These are phyloP conservation scores for Myxozyma nipponensis DNA, from an alignment of 805 yeast species.

Conservation along the genomic window DNA sequence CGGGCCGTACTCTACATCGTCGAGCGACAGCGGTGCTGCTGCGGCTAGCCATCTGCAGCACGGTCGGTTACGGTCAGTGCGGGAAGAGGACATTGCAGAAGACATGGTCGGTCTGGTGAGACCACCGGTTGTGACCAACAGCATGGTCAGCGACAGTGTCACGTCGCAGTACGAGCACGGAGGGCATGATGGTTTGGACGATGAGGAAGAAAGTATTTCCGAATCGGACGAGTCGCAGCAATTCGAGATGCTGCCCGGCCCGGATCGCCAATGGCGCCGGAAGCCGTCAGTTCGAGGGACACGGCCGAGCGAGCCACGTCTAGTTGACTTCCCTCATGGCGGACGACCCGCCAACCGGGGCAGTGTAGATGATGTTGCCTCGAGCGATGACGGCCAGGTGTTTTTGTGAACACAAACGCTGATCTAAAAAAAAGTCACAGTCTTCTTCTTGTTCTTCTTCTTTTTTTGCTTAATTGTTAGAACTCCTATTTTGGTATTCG, in stretches of 20 bases:
- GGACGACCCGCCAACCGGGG: conserved; percentile 22
- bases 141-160: conserved; percentile 2
- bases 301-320: conserved; percentile 12
- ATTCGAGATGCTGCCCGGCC: conserved; percentile 23
- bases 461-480: not conserved
- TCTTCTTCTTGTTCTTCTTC: not conserved
- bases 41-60: not conserved
- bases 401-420: conserved; percentile 7
- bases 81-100: conserved; percentile 25
- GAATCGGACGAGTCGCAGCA: conserved; percentile 9
- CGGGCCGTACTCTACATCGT: conserved; percentile 21
- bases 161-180: not conserved
- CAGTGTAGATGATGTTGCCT: conserved; percentile 11
- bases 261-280: conserved; percentile 18
- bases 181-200: conserved; percentile 1
- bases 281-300: conserved; percentile 1
- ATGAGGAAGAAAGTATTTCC: not conserved
- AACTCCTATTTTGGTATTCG: not conserved
- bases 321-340: conserved; percentile 22
- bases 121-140: conserved; percentile 8
- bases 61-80: conserved; percentile 11
- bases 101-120: conserved; percentile 11
- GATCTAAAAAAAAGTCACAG: too few species aligned
- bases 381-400: conserved; percentile 22
- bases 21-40: conserved; percentile 1